Percentiles rank a stretch among this genome's conserved stretches.
These are phyloP conservation scores for Talaromyces amestolkiae DNA, from an alignment of 2,329 filamentous ascomycete species.

Conservation along the genomic window DNA sequence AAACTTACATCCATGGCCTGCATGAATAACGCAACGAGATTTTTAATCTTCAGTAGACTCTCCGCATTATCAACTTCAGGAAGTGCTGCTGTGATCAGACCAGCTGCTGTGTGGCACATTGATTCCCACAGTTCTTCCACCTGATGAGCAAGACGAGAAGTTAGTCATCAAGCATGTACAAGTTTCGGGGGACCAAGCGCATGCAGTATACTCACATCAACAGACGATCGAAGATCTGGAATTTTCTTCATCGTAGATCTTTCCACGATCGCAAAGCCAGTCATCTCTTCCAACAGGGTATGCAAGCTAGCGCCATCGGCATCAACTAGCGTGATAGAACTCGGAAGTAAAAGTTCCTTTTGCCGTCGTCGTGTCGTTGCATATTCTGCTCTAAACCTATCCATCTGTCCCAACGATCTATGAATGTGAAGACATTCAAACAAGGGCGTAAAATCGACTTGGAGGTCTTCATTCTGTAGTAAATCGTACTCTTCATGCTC, in stretches of 20 bases:
- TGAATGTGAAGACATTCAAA: slow-evolving; percentile 97
- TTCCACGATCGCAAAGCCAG: slow-evolving; percentile 95
- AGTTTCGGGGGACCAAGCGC: background rate
- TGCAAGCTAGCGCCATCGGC: slow-evolving; percentile 86
- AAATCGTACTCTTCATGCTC: slow-evolving; percentile 95
- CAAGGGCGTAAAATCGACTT: slow-evolving; percentile 89
- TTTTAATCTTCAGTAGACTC: slow-evolving; percentile 89
- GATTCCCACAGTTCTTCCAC: slow-evolving; percentile 99
- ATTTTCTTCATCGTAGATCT: slow-evolving; percentile 86
- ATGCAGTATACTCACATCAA: slow-evolving; percentile 63
- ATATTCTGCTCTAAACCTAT: slow-evolving; percentile 88
- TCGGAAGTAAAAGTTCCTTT: slow-evolving; percentile 83
- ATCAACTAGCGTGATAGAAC: slow-evolving; percentile 70
- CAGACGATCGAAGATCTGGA: slow-evolving; percentile 74
- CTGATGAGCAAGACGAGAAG: slow-evolving; percentile 42
- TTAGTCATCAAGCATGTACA: background rate
- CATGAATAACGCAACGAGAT: slow-evolving; percentile 87
- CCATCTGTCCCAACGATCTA: slow-evolving; percentile 85
- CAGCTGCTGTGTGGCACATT: slow-evolving; percentile 86
- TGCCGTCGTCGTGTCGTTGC: slow-evolving; percentile 85
- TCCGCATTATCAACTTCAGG: slow-evolving; percentile 83
- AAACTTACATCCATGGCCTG: slow-evolving; percentile 86
- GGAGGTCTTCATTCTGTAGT: slow-evolving; percentile 88
- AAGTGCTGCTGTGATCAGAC: slow-evolving; percentile 75
- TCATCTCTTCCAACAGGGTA: slow-evolving; percentile 86